Percentiles rank a stretch among this genome's conserved stretches.
phyloP scores from a whole-genome alignment of 345 rosid genomes.

The Hibiscus syriacus region DNA sequence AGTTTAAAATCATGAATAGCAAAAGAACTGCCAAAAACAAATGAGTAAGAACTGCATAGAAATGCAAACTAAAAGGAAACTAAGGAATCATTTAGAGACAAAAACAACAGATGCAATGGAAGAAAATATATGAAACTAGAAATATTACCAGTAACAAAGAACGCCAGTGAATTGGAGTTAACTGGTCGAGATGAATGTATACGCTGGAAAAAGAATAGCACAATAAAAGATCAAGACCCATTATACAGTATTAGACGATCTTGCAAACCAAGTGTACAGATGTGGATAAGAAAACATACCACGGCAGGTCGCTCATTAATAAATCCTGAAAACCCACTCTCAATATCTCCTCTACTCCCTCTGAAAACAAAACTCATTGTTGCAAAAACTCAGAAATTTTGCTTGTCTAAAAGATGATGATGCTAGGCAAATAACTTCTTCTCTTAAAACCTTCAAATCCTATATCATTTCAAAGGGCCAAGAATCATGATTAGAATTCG shows the following conservation, averaged over 20 bases:
- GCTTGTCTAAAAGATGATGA: neutral
- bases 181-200: constrained; percentile 50
- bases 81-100: neutral
- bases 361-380: constrained; percentile 68
- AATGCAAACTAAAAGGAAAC: neutral
- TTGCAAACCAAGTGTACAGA: neutral
- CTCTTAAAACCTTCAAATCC: neutral
- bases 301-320: constrained; percentile 43
- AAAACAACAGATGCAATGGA: neutral
- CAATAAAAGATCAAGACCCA: neutral
- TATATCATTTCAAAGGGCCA: neutral
- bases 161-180: constrained; percentile 50
- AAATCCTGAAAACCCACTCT: constrained; percentile 47
- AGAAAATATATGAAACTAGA: neutral
- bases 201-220: constrained; percentile 20
- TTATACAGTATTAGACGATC: neutral
- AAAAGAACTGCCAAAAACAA: constrained; percentile 50
- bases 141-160: constrained; percentile 58
- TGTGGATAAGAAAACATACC: constrained; percentile 26
- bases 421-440: neutral
- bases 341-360: constrained; percentile 54
- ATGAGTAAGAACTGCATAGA: constrained; percentile 8
- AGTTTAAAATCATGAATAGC: constrained; percentile 62
- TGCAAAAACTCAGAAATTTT: neutral
- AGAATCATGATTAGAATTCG: neutral